phyloP scores from a whole-genome alignment of 148 eudicot genomes.

The Spergularia bocconei region DNA sequence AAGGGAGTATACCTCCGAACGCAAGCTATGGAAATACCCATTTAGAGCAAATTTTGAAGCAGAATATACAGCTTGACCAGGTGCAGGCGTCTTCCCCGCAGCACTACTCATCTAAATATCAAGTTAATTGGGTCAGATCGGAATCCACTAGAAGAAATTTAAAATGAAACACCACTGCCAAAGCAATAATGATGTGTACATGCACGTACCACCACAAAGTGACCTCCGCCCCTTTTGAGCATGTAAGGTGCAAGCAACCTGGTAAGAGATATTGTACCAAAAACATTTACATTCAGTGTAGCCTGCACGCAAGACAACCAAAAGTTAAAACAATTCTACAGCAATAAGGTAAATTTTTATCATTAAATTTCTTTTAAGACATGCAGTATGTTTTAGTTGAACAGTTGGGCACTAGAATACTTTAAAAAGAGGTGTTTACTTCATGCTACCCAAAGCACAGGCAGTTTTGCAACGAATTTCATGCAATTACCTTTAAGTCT shows the following conservation, averaged over 20 bases:
- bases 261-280: constrained; percentile 92
- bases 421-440: background rate
- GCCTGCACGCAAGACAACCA: constrained; percentile 48
- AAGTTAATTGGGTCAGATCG: constrained; percentile 21
- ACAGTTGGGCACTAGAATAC: background rate
- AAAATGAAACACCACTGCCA: background rate
- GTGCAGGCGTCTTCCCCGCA: constrained; percentile 91
- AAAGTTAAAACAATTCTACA: background rate
- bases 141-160: background rate
- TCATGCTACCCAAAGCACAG: background rate
- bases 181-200: background rate
- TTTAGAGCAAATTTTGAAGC: constrained; percentile 86
- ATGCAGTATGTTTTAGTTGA: too few relatives aligned
- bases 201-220: constrained; percentile 88
- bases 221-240: constrained; percentile 83
- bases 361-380: too few relatives aligned
- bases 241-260: constrained; percentile 73
- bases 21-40: constrained; percentile 88
- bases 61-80: constrained; percentile 93
- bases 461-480: background rate
- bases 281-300: constrained; percentile 67
- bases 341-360: background rate
- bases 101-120: constrained; percentile 91
- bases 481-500: constrained; percentile 63
- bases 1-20: constrained; percentile 76